Conservation (phyloP, 2,329 filamentous ascomycete genomes). For the Cercospora sp. region DNA sequence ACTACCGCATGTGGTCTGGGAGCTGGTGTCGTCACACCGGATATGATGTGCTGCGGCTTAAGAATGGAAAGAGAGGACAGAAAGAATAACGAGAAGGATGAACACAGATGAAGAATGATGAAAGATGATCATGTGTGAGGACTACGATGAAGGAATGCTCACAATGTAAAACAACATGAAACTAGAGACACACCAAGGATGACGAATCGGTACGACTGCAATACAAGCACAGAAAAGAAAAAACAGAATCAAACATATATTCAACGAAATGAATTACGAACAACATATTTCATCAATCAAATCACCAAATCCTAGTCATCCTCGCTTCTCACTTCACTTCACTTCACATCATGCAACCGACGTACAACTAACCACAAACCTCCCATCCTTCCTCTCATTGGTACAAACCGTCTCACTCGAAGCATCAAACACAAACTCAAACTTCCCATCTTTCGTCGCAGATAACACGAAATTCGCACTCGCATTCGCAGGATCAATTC, state of each 20-base stretch:
- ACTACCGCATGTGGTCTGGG: no score
- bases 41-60: no score
- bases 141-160: not conserved
- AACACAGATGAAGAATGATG: not conserved
- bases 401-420: constrained; percentile 3
- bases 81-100: not conserved
- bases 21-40: no score
- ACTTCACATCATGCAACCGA: not conserved
- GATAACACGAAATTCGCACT: constrained; percentile 21
- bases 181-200: not conserved
- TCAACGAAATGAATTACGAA: not conserved
- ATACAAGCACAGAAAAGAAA: not conserved
- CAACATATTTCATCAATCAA: not conserved
- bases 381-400: constrained; percentile 1
- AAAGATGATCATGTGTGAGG: not conserved
- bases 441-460: constrained; percentile 21
- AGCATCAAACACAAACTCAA: constrained; percentile 22
- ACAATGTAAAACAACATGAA: not conserved
- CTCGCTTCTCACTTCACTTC: not conserved
- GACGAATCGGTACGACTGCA: not conserved
- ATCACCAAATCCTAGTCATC: not conserved
- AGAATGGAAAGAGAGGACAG: no score
- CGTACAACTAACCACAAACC: not conserved
- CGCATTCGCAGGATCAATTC: constrained; percentile 20
- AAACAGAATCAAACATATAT: not conserved